These are phyloP conservation scores for Tagetes erecta DNA, from an alignment of 129 eudicot genomes.

Conservation along the genomic window DNA sequence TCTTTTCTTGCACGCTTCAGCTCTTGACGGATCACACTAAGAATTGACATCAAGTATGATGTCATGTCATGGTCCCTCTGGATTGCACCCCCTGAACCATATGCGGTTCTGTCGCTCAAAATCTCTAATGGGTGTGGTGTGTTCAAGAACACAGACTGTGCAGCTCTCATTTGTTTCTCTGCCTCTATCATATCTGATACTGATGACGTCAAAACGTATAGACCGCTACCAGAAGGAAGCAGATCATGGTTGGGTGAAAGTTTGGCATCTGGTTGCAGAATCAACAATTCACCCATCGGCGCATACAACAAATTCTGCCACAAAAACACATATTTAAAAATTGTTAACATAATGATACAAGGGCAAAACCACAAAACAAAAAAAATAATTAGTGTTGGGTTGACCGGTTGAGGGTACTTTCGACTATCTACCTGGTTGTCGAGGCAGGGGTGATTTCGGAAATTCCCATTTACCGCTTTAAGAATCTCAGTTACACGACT, in stretches of 20 bases:
- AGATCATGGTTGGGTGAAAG: conserved; percentile 78
- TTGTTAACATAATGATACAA: background rate
- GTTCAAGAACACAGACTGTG: conserved; percentile 64
- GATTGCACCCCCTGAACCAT: conserved; percentile 72
- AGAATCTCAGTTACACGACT: conserved; percentile 76
- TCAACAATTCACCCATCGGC: conserved; percentile 87
- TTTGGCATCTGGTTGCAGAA: conserved; percentile 83
- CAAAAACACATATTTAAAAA: background rate
- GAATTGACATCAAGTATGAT: conserved; percentile 64
- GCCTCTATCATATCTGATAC: conserved; percentile 43
- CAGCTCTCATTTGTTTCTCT: conserved; percentile 66
- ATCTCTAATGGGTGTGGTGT: conserved; percentile 96
- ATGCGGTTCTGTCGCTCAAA: conserved; percentile 73
- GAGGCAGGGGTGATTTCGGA: conserved; percentile 83
- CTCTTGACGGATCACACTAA: conserved; percentile 73
- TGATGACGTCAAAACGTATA: conserved; percentile 55
- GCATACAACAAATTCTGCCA: conserved; percentile 66
- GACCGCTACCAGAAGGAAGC: conserved; percentile 88
- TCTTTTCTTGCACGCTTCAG: conserved; percentile 54
- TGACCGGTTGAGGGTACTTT: background rate
- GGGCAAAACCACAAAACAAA: background rate
- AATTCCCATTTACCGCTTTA: conserved; percentile 81
- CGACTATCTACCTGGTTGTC: conserved; percentile 54
- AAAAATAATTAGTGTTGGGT: background rate
- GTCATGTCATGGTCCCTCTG: conserved; percentile 83